Evolutionary conservation across 2,329 filamentous ascomycete species (phyloP).

Genomic region (Calonectria pseudoreteaudii): DNA sequence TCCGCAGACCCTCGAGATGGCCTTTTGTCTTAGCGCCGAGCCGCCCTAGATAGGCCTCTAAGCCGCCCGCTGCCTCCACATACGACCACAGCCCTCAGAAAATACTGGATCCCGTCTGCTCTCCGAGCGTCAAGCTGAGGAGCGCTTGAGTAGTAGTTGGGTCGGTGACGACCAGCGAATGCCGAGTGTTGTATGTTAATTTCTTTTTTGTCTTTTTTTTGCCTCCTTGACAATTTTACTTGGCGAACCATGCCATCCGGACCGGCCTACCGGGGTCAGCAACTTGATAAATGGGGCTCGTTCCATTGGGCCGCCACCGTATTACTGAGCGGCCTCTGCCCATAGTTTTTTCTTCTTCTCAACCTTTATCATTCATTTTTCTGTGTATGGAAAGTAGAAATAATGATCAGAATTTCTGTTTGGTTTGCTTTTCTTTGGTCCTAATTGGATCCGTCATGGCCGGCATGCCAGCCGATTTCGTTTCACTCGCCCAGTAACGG

Average conservation of each 20-base stretch:
- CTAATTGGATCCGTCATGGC: not conserved
- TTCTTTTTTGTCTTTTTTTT: not conserved
- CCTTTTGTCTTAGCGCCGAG: slow-evolving; percentile 4
- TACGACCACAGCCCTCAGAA: slow-evolving; percentile 10
- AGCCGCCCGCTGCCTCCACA: not conserved
- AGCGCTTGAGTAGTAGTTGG: slow-evolving; percentile 11
- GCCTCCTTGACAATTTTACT: not conserved
- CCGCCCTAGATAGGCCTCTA: not conserved
- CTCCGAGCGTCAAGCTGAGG: slow-evolving; percentile 7
- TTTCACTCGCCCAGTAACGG: not conserved
- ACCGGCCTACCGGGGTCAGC: not conserved
- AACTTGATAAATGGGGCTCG: not conserved
- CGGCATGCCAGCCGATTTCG: not conserved
- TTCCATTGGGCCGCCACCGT: not conserved
- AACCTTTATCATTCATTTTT: not conserved
- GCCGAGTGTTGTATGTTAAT: slow-evolving; percentile 6
- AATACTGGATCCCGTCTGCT: slow-evolving; percentile 11
- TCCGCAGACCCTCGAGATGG: not conserved
- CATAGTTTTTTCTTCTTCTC: not conserved
- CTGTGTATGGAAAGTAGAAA: not conserved
- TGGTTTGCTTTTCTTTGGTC: not conserved
- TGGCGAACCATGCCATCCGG: not conserved
- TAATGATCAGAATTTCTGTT: not conserved
- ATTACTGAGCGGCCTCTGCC: not conserved
- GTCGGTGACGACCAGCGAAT: slow-evolving; percentile 10